Evolutionary conservation across 192 early-diverging fungal species (phyloP).

Genomic region (Entomortierella beljakovae): DNA sequence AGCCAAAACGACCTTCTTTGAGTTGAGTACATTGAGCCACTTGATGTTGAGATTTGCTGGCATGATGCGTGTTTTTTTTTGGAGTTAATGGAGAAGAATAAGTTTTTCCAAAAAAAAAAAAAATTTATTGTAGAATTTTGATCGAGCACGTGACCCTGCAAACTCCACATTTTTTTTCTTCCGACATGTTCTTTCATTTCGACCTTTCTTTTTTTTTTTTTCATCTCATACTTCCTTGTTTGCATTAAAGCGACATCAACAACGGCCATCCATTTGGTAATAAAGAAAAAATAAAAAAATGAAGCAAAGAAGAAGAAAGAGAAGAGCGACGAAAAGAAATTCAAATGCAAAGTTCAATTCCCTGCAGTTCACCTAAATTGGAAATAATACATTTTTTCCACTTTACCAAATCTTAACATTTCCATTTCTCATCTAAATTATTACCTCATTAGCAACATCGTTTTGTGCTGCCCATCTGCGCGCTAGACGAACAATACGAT

Average conservation of each 20-base stretch:
- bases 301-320: too few species aligned
- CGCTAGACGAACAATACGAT: conserved; percentile 12
- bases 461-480: conserved; percentile 20
- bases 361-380: too few species aligned
- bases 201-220: too few species aligned
- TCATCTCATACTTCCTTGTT: conserved; percentile 1
- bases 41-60: conserved; percentile 35
- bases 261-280: conserved; percentile 2
- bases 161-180: background rate
- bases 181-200: conserved; percentile 5
- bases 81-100: background rate
- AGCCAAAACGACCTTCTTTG: conserved; percentile 75
- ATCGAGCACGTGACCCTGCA: background rate
- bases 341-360: too few species aligned
- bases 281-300: too few species aligned
- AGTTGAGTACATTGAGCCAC: conserved; percentile 51
- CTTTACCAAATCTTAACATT: too few species aligned
- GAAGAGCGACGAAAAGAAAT: too few species aligned
- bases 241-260: background rate
- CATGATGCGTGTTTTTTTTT: conserved; percentile 12
- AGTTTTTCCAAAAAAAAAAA: background rate
- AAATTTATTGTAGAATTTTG: background rate
- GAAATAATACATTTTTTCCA: too few species aligned
- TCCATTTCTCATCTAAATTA: too few species aligned
- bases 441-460: conserved; percentile 6